A percentile compares a stretch with the other conserved stretches of the same genome.
Conservation (phyloP, 1,139 yeast species). For the Debaryomyces subglobosus region DNA sequence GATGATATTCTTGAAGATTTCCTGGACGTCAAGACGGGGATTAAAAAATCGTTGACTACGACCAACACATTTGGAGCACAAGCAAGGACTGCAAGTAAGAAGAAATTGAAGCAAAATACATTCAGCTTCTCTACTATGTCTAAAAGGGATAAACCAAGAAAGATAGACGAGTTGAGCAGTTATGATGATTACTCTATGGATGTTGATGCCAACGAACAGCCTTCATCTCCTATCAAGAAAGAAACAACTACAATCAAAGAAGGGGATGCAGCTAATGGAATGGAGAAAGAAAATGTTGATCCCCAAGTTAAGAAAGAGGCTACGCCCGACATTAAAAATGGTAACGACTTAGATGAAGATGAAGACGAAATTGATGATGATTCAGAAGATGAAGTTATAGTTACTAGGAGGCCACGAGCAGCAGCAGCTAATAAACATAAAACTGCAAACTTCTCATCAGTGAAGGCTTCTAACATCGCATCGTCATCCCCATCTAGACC, state of each 20-base stretch:
- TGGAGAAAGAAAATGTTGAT: constrained; percentile 18
- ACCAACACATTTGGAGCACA: constrained; percentile 14
- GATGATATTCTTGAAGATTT: constrained; percentile 53
- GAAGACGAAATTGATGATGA: constrained; percentile 27
- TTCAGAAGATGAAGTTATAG: constrained; percentile 59
- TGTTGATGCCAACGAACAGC: constrained; percentile 24
- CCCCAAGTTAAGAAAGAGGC: constrained; percentile 2
- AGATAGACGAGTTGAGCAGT: constrained; percentile 17
- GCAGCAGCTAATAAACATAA: constrained; percentile 33
- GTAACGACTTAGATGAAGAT: constrained; percentile 14
- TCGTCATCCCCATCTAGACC: constrained; percentile 30
- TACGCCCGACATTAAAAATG: neutral
- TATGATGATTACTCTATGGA: constrained; percentile 19
- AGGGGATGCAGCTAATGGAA: constrained; percentile 14
- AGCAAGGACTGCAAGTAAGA: constrained; percentile 17
- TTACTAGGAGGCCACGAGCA: constrained; percentile 48
- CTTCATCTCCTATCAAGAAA: constrained; percentile 37
- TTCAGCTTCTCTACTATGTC: constrained; percentile 34
- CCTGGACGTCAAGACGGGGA: constrained; percentile 23
- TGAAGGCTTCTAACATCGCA: constrained; percentile 21
- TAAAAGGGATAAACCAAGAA: constrained; percentile 19
- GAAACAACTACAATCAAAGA: constrained; percentile 13
- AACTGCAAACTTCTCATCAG: constrained; percentile 22
- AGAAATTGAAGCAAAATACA: constrained; percentile 15
- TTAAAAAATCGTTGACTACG: neutral